Base-by-base conservation (phyloP, 495 filamentous ascomycete species). In the Gamarada debralockiae region DNA sequence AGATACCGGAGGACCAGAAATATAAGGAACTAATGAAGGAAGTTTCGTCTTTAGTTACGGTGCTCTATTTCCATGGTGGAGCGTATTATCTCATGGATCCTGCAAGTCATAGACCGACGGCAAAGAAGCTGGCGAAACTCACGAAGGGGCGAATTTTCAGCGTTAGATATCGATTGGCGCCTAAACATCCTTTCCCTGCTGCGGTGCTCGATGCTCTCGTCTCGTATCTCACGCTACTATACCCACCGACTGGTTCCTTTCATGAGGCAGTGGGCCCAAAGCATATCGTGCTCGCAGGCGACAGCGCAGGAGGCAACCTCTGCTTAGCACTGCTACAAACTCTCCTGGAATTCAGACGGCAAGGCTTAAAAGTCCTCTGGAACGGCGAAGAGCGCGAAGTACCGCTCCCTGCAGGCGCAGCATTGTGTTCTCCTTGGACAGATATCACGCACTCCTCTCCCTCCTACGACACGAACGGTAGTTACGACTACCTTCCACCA, bases 1-100 rank as follows among this genome's bases (percentile, higher is more conserved):
- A 75, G 3, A 73, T 89, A 24, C 75, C 82, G 1, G 87, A 96
- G 58, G 69, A 73, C 45, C 75, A 84, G 56, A 90, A 89, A 61
- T 97, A 90, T 65, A 69, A 69, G 43, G 74, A 76, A 44, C 64
- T 97, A 70, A 84, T 87, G 73, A 79, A 77, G 58, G 90, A 95
- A 57, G 75, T 80, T 22, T 77, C 66, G 9, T 79, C 72, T 20
- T 73, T 80, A n/a, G 78, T 78, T 29, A 91, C 88, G 0, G 67
- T 96, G 1, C 70, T 96, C 23, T 96, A 90, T 63, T 84, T 96
- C 65, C 92, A 97, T 64, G 92, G 92, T 38, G 92, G 92, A 25
- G 90, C 84, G n/a, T 86, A 87, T 69, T 90, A 75, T 29, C 61
- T 95, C 47, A 80, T 90, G 75, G 90, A 92, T 51, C 90, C 90